A percentile compares a stretch with the other conserved stretches of the same genome.
phyloP scores from a whole-genome alignment of 2,329 filamentous ascomycete genomes.

The Cadophora sp. region DNA sequence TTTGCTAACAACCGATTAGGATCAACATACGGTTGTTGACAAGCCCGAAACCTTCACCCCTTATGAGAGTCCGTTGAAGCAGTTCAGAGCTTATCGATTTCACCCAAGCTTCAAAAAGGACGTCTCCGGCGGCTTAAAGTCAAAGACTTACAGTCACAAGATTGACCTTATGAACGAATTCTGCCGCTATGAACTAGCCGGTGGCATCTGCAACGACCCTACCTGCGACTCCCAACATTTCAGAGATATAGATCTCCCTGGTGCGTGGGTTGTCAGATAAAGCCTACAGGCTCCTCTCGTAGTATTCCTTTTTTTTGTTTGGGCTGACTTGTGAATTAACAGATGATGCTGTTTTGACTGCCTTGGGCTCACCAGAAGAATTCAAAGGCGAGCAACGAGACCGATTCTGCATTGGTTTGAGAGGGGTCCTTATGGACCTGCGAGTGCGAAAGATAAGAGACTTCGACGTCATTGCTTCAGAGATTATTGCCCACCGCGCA shows the following conservation, averaged over 20 bases:
- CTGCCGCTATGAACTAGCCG: slow-evolving; percentile 77
- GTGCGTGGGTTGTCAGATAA: slow-evolving; percentile 63
- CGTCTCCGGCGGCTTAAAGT: slow-evolving; percentile 80
- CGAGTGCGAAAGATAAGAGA: slow-evolving; percentile 67
- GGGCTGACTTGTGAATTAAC: slow-evolving; percentile 48
- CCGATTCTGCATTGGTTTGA: slow-evolving; percentile 67
- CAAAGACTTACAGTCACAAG: slow-evolving; percentile 90
- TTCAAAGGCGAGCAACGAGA: slow-evolving; percentile 66
- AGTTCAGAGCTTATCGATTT: slow-evolving; percentile 89
- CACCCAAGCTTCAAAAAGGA: slow-evolving; percentile 76
- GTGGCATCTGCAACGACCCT: slow-evolving; percentile 74
- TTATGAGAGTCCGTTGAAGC: slow-evolving; percentile 83
- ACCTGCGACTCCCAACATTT: slow-evolving; percentile 85
- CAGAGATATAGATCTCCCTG: slow-evolving; percentile 71
- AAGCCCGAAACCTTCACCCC: slow-evolving; percentile 53
- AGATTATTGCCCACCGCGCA: slow-evolving; percentile 71
- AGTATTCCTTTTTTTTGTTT: slow-evolving; percentile 44
- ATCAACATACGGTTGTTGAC: slow-evolving; percentile 17
- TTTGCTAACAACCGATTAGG: slow-evolving; percentile 39
- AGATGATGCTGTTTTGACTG: slow-evolving; percentile 78
- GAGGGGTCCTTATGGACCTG: slow-evolving; percentile 64
- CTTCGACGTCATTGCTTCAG: slow-evolving; percentile 69
- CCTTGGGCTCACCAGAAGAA: slow-evolving; percentile 71
- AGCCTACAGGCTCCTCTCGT: slow-evolving; percentile 36
- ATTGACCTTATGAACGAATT: slow-evolving; percentile 79